Conservation (phyloP, 148 eudicot genomes). For the Silene latifolia region DNA sequence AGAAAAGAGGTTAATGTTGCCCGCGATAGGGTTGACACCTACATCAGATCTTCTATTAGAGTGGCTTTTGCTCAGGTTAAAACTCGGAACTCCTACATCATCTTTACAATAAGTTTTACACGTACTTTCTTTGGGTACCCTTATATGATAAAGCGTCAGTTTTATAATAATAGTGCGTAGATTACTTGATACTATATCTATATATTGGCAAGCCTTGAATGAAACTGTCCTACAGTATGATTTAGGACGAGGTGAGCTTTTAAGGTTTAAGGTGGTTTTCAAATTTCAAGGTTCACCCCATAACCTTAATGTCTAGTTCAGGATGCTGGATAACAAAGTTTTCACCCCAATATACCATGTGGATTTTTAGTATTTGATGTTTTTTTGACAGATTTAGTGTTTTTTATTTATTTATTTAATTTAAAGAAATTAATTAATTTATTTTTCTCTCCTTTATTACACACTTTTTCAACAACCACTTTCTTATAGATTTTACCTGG, state of each 20-base stretch:
- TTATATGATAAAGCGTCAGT: not conserved
- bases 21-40: conserved; percentile 62
- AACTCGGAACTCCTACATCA: not conserved
- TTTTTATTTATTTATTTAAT: no score
- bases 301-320: not conserved
- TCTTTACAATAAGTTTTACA: not conserved
- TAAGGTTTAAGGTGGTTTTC: not conserved
- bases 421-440: no score
- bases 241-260: not conserved
- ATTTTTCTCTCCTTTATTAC: no score
- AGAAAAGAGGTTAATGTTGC: conserved; percentile 58
- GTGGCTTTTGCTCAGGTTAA: conserved; percentile 66
- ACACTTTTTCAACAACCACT: no score
- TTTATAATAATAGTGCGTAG: no score
- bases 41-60: conserved; percentile 74
- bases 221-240: not conserved
- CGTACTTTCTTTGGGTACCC: not conserved
- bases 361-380: no score
- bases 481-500: no score
- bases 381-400: no score
- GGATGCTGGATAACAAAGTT: not conserved
- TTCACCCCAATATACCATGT: not conserved
- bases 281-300: not conserved
- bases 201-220: not conserved
- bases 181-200: not conserved